Evolutionary conservation across 306 rosid species (phyloP), one percentile per base, ranked within the genome.

Genomic region (Citrullus mucosospermus): DNA sequence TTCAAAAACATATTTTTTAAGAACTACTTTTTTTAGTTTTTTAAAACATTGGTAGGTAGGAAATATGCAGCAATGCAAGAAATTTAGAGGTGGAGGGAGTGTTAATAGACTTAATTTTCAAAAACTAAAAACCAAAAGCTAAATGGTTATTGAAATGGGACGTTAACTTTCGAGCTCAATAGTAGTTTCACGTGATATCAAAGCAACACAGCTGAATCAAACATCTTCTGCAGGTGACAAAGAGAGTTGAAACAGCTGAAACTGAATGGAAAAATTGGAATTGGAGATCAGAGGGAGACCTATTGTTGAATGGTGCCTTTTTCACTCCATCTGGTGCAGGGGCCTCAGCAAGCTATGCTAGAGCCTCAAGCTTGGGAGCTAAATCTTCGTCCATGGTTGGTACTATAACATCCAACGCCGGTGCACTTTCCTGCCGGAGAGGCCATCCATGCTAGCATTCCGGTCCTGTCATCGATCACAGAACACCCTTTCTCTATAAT

Each of bases 261-360:
- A 71, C 16, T 1, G 15, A 86, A 79, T 95, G 98, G 98, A 87
- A 85, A 82, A 77, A 80, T 41, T 95, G 98, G 98, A 94, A 94
- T 78, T 94, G 98, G 98, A 92, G 98, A 55, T 90, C 98, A 78
- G 97, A 92, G 78, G 98, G 98, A 82, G 98, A 95, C 80, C 73
- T 95, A 78, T 62, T 91, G 75, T 77, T 87, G 74, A 95, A 95
- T 71, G 98, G 97, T 73, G 98, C 98, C 28, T 95, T 87, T 70
- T 95, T 95, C 90, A 92, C 93, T 10, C 93, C 98, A 67, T 95
- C 98, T 2, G 98, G 98, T 3, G 96, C 93, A n/a, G 98, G 98
- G 78, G 98, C 97, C 53, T 88, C 98, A 59, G 91, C 91, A 44
- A 93, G 92, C 85, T 95, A 95, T 78, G 98, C 98, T 58, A 92